Evolutionary conservation across 1,139 yeast species (phyloP), one percentile per base, ranked within the genome.

Genomic region (Nakaseomyces bracarensis): DNA sequence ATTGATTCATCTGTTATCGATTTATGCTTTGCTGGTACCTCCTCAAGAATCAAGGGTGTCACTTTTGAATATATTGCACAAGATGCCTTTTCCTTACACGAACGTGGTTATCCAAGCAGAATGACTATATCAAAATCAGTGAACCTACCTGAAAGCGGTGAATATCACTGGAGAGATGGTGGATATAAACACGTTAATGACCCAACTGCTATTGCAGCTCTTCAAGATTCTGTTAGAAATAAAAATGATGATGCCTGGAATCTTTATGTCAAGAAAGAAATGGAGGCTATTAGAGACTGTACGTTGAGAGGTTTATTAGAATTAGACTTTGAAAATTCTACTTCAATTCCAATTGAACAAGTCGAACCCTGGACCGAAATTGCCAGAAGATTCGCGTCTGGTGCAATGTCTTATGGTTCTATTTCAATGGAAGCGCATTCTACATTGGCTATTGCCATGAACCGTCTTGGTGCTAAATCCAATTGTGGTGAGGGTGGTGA

Each of bases 401-500:
- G 98, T 70, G 98, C 98, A 46, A 91, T 91, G 98, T 87, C 96
- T 4, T 91, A 91, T 60, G 98, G 98, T 60, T 89, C 97, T 41
- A 91, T 91, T 61, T 89, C 97, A 7, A 84, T 89, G 95, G 98
- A 91, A 67, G 87, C 96, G 2, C 98, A 91, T 66, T 86, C 96
- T 3, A 89, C 98, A 8, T 71, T 91, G 55, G 98, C 98, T 11
- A 95, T 91, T 45, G 98, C 98, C 40, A 91, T 91, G 98, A 91
- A 91, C 70, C 74, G 97, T 66, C 73, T 91, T 53, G 97, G 97
- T 43, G 98, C 96, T 57, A 91, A 87, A 67, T 86, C 96, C 41
- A 91, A 91, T 65, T 89, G 97, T 49, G 98, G 98, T 70, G 98
- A 91, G 71, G 98, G 98, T 72, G 98, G 98, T 71, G 98, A 91